Percentiles rank a stretch among this genome's conserved stretches.
phyloP scores from a whole-genome alignment of 352 stramenopile genomes.

The Blastocystis sp. region DNA sequence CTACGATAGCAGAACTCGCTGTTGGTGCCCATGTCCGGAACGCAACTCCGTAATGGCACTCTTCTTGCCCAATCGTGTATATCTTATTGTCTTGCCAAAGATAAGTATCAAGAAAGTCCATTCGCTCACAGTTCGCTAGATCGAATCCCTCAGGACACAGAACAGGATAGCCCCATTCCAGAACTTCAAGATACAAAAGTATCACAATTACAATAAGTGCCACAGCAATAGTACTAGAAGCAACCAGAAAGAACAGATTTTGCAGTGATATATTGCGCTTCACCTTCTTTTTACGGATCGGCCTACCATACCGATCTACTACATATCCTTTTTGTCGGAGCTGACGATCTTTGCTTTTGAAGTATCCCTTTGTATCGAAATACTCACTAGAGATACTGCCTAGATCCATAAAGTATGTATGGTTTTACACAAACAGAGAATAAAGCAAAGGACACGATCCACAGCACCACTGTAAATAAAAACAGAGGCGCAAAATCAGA shows the following conservation, averaged over 20 bases:
- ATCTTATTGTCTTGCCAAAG: conserved; percentile 1
- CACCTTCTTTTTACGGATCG: conserved; percentile 15
- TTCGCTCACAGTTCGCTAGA: background rate
- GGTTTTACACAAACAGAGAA: background rate
- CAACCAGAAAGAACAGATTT: background rate
- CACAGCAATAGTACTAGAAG: background rate
- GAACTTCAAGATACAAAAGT: background rate
- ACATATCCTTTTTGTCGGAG: background rate
- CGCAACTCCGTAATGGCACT: conserved; percentile 24
- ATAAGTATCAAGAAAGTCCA: conserved; percentile 49
- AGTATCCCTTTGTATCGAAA: conserved; percentile 16
- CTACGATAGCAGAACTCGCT: background rate
- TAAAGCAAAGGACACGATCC: background rate
- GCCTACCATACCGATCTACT: conserved; percentile 3
- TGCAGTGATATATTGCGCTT: background rate
- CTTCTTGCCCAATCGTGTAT: background rate
- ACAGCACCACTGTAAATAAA: background rate
- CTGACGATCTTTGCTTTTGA: background rate
- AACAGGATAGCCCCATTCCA: background rate
- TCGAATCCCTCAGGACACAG: background rate
- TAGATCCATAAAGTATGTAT: background rate
- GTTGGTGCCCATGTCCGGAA: conserved; percentile 19
- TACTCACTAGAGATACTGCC: conserved; percentile 25
- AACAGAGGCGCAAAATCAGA: conserved; percentile 25
- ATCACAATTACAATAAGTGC: background rate